Conservation (phyloP, 2,329 filamentous ascomycete genomes). For the Fusarium sp. region DNA sequence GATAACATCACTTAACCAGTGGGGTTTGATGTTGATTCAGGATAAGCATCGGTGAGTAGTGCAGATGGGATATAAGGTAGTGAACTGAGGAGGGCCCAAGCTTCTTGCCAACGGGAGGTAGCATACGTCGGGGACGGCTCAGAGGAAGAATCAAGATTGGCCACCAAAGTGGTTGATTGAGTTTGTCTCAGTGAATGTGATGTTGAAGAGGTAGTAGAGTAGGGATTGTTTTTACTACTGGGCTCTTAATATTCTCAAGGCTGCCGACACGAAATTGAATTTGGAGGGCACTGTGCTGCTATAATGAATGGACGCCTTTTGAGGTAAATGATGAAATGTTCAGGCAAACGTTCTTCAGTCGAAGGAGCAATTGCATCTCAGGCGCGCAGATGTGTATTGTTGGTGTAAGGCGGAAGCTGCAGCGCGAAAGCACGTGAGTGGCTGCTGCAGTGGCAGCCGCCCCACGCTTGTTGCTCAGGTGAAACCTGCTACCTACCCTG, state of each 20-base stretch:
- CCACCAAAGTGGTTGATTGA: neutral
- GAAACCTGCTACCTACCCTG: too few species aligned
- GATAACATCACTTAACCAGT: slow-evolving; percentile 2
- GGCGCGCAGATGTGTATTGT: neutral
- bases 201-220: neutral
- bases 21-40: neutral
- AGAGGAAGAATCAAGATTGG: neutral
- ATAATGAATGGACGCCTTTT: neutral
- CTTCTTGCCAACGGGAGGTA: neutral
- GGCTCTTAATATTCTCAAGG: neutral
- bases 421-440: slow-evolving; percentile 23
- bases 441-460: neutral
- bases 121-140: neutral
- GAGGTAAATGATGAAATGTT: neutral
- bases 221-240: neutral
- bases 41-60: neutral
- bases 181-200: neutral
- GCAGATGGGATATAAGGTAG: neutral
- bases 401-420: neutral
- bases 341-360: neutral
- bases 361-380: neutral
- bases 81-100: neutral
- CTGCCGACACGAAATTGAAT: neutral
- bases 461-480: neutral
- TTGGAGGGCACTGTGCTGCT: neutral